Percentiles rank a stretch among this genome's conserved stretches.
Conservation (phyloP, 2,329 filamentous ascomycete species). For the Claviceps purpurea region DNA sequence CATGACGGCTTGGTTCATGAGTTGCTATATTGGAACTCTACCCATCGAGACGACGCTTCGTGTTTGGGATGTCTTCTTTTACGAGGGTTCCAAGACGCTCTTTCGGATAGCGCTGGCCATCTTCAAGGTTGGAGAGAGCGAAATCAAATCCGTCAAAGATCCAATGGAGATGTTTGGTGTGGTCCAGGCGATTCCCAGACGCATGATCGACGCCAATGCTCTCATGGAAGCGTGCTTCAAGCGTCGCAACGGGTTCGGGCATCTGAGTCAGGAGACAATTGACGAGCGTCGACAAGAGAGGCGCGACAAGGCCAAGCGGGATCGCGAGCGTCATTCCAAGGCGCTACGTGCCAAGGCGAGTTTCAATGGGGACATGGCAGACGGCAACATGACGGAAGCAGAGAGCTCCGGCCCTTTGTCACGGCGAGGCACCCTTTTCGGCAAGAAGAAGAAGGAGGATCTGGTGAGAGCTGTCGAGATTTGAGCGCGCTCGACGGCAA, state of each 20-base stretch:
- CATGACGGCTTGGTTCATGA: slow-evolving; percentile 97
- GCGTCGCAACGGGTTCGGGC: slow-evolving; percentile 65
- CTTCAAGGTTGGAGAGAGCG: slow-evolving; percentile 74
- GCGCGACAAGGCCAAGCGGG: slow-evolving; percentile 37
- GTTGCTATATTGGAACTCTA: slow-evolving; percentile 82
- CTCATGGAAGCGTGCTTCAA: slow-evolving; percentile 76
- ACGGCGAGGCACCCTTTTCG: slow-evolving; percentile 33
- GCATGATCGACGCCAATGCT: slow-evolving; percentile 66
- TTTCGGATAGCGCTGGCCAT: slow-evolving; percentile 85
- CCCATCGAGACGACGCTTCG: slow-evolving; percentile 85
- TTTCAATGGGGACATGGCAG: slow-evolving; percentile 19
- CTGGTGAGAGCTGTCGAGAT: slow-evolving; percentile 8
- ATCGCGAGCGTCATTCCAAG: slow-evolving; percentile 16
- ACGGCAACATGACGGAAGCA: slow-evolving; percentile 19
- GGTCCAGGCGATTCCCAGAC: slow-evolving; percentile 74
- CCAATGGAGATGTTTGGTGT: slow-evolving; percentile 95
- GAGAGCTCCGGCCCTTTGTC: slow-evolving; percentile 14
- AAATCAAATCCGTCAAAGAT: slow-evolving; percentile 68
- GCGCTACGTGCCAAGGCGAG: slow-evolving; percentile 13
- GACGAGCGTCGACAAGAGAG: slow-evolving; percentile 63
- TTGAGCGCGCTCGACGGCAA: not conserved
- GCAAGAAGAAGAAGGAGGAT: slow-evolving; percentile 25
- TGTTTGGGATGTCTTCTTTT: slow-evolving; percentile 93
- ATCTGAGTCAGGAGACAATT: slow-evolving; percentile 69
- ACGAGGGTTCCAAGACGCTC: slow-evolving; percentile 85